Base-by-base conservation (phyloP, 176 grass and related monocot species). In the Triticum dicoccoides region DNA sequence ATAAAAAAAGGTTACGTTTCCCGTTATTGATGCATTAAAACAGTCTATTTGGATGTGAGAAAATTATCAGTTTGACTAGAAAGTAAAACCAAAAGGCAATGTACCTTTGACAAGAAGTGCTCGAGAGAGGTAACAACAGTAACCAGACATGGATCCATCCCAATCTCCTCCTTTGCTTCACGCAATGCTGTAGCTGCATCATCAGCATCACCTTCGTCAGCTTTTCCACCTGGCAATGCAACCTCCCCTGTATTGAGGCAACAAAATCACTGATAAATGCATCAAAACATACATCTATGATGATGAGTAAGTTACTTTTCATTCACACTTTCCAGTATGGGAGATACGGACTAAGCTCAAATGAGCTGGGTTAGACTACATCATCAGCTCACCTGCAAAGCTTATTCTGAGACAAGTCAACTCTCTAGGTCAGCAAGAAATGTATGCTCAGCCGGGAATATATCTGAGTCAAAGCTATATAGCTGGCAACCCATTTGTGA, bases 161-260 rank as follows among this genome's bases (percentile, higher is more conserved):
- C 89, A 37, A 91, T 91, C 61, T 91, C 89, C 86, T 91, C 89
- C 41, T 91, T 77, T 11, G 89, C 89, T 69, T 91, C 89, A 39
- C 89, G 78, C 81, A 76, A 65, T 73, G 89, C 85, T 34, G 89
- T 91, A 29, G 78, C 85, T 29, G 58, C 76, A 69, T 91, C 89
- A 27, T 91, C 85, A 5, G 61, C 81, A 63, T 91, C 89, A 6
- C 89, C 81, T 51, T 91, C 89, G 6, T 91, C 89, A 18, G 59
- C 35, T 78, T 91, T 91, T 0, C 89, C 89, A 21, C 89, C 89
- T 4, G 85, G 89, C 69, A 91, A 84, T 54, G 89, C 63, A 77
- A 91, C 89, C 38, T 91, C 89, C 61, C 89, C 89, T 91, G 85
- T 69, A 77, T 77, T 5, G 47, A 9, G 45, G 17, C 25, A 77